These are phyloP conservation scores for Solanum sejunctum DNA, from an alignment of 257 asterid species.

Conservation along the genomic window DNA sequence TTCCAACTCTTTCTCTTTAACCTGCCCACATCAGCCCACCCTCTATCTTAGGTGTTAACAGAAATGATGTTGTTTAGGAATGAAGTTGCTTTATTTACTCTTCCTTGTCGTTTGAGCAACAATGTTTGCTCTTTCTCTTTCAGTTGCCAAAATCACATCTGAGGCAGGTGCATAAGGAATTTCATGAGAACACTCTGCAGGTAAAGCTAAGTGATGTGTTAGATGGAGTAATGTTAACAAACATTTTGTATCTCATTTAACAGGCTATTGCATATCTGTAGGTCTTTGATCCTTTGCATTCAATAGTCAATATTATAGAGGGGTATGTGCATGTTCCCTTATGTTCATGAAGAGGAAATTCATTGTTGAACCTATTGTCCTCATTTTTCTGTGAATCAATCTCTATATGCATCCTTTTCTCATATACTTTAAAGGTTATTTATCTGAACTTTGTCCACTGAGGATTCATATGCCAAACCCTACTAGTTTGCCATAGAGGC, in stretches of 20 bases:
- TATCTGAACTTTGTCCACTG: not conserved
- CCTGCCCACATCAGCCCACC: not conserved
- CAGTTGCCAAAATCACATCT: slow-evolving; percentile 77
- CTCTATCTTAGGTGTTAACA: not conserved
- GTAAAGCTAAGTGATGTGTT: slow-evolving; percentile 17
- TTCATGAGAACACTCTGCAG: slow-evolving; percentile 52
- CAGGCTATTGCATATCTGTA: not conserved
- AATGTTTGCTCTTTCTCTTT: not conserved
- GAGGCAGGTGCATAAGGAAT: slow-evolving; percentile 64
- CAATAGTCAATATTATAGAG: not conserved
- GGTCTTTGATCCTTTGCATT: not conserved
- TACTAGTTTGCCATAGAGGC: not conserved
- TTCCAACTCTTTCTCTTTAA: not conserved
- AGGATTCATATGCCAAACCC: not conserved
- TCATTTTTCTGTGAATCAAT: not conserved
- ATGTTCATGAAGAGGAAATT: not conserved
- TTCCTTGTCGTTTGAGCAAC: not conserved
- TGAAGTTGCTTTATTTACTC: not conserved
- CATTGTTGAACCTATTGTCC: not conserved
- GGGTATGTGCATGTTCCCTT: not conserved
- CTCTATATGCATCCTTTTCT: not conserved
- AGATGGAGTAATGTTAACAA: not conserved
- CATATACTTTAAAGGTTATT: not conserved
- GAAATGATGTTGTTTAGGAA: not conserved
- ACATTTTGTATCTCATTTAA: not conserved